A percentile compares a stretch with the other conserved stretches of the same genome.
These are phyloP conservation scores for Isoetes engelmannii DNA, from an alignment of 83 land plant genomes.

Conservation along the genomic window DNA sequence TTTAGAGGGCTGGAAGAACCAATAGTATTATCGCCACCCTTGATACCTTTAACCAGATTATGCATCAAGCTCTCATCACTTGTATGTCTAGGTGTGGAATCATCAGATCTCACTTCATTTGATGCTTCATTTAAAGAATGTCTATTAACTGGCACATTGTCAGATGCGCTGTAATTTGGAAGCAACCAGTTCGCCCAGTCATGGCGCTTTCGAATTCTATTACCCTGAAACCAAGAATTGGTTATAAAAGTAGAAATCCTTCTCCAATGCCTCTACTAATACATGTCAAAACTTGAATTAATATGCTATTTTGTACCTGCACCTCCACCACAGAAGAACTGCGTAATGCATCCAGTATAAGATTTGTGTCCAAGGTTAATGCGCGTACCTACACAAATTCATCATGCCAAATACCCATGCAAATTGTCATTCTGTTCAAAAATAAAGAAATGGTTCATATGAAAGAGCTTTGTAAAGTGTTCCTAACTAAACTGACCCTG, in stretches of 20 bases:
- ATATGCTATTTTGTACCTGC: constrained; percentile 44
- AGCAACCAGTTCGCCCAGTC: constrained; percentile 67
- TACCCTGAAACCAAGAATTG: constrained; percentile 43
- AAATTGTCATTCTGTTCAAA: neutral
- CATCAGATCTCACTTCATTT: too few relatives aligned
- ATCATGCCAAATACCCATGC: neutral
- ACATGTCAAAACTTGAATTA: neutral
- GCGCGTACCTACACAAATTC: constrained; percentile 46
- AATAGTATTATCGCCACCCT: neutral
- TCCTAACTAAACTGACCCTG: constrained; percentile 46
- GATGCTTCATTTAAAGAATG: too few relatives aligned
- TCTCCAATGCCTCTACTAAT: neutral
- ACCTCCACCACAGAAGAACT: constrained; percentile 65
- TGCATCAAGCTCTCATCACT: too few relatives aligned
- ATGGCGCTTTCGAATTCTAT: constrained; percentile 65
- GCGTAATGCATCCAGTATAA: constrained; percentile 69
- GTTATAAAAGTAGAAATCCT: neutral
- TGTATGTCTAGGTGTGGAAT: too few relatives aligned
- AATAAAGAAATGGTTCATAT: too few relatives aligned
- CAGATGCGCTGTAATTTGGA: constrained; percentile 5
- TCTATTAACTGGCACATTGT: neutral
- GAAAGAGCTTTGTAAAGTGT: too few relatives aligned
- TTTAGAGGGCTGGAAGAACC: neutral
- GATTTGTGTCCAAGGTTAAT: constrained; percentile 45
- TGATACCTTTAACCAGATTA: neutral